These are phyloP conservation scores for Leptographium lundbergii DNA, from an alignment of 2,329 filamentous ascomycete genomes.

Conservation along the genomic window DNA sequence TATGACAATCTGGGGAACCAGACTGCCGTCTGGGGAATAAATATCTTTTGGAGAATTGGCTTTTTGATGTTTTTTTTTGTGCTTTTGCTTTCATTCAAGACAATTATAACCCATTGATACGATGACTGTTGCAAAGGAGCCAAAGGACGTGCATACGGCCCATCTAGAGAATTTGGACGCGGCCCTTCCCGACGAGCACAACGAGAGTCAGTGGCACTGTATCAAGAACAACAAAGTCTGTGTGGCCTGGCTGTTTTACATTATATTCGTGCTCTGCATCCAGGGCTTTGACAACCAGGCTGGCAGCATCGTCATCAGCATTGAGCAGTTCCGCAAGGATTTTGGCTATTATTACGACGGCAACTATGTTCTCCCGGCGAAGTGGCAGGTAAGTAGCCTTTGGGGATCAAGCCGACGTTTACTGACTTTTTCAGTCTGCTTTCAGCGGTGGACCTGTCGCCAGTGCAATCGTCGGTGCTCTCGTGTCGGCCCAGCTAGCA, in stretches of 20 bases:
- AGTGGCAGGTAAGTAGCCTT: constrained; percentile 18
- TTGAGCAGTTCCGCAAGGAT: constrained; percentile 26
- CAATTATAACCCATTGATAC: too few relatives aligned
- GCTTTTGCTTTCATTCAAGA: too few relatives aligned
- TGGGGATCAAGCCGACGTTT: neutral
- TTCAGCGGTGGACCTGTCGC: constrained; percentile 18
- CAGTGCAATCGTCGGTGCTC: constrained; percentile 16
- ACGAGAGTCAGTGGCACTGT: neutral
- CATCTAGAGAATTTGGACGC: neutral
- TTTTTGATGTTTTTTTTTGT: neutral
- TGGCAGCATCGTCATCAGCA: constrained; percentile 22
- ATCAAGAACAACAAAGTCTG: neutral
- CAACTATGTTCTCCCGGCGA: constrained; percentile 21
- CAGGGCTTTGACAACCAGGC: constrained; percentile 15
- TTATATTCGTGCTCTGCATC: neutral
- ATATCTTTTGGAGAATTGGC: neutral
- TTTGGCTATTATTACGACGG: constrained; percentile 23
- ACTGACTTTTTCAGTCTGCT: neutral
- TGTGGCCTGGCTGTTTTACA: neutral
- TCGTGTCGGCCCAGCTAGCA: constrained; percentile 16
- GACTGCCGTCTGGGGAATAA: neutral
- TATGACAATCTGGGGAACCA: neutral
- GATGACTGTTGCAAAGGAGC: neutral
- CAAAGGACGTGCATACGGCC: neutral
- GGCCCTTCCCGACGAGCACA: constrained; percentile 2